Percentiles rank a stretch among this genome's conserved stretches.
Evolutionary conservation across 23 red algal genomes (phyloP).

Genomic region (Gracilaria caudata): DNA sequence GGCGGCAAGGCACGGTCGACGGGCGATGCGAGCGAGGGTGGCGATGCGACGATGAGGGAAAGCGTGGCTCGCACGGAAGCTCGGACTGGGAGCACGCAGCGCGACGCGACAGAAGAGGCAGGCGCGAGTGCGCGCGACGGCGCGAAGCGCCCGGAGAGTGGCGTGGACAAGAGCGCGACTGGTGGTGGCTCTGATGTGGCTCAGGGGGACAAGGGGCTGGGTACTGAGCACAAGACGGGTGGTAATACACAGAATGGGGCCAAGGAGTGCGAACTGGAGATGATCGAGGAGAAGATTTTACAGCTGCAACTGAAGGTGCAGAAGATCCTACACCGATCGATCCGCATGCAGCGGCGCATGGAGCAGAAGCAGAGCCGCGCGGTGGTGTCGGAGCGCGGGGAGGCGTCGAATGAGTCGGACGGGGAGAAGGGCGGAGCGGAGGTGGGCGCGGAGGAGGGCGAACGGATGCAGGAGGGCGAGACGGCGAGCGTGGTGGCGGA

Average conservation of each 20-base stretch:
- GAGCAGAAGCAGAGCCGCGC: slow-evolving; percentile 30
- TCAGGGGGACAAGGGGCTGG: too few species aligned
- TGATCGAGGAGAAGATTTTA: slow-evolving; percentile 51
- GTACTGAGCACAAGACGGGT: too few species aligned
- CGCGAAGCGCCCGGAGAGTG: neutral
- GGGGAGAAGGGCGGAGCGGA: neutral
- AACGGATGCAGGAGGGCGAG: neutral
- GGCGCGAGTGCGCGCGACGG: neutral
- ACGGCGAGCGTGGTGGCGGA: neutral
- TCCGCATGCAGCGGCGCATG: slow-evolving; percentile 38
- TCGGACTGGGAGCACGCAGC: too few species aligned
- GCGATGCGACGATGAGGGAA: neutral
- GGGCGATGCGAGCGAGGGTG: neutral
- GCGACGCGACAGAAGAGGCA: too few species aligned
- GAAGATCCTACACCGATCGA: slow-evolving; percentile 46
- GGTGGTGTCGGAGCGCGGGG: slow-evolving; percentile 5
- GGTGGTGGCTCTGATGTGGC: too few species aligned
- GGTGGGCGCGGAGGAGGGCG: neutral
- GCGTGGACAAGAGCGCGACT: too few species aligned
- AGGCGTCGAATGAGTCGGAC: neutral
- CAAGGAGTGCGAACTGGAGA: slow-evolving; percentile 10
- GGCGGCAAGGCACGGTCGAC: neutral
- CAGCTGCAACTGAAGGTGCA: slow-evolving; percentile 45
- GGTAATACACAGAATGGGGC: too few species aligned
- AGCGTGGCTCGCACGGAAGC: too few species aligned